Evolutionary conservation across 2,329 filamentous ascomycete species (phyloP), one percentile per base, ranked within the genome.

Genomic region (Paecilomyces niveus): DNA sequence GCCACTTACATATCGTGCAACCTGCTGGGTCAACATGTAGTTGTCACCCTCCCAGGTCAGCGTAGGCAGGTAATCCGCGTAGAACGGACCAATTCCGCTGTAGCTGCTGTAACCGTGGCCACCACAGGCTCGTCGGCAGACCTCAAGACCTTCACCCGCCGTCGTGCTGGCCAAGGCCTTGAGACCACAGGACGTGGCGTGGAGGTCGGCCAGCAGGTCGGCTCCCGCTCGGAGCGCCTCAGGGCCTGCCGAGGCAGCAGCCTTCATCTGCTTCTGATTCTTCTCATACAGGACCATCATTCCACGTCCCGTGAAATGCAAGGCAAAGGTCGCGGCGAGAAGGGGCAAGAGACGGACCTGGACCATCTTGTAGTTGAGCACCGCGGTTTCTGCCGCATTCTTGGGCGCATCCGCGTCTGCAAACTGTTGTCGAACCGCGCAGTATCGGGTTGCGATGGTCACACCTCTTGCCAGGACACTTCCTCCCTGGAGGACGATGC

Each of bases 11-110:
- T 91, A 91, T 59, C 88, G 83, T 2, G 87, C 86, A 2, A 91
- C 88, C 75, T 92, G 89, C 72, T 92, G 89, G 9, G 87, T 89
- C 59, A 92, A 78, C 88, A 92, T 90, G 77, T 89, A 91, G 78
- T 90, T 90, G 76, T 90, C 89, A 52, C 89, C 89, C 70, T 91
- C 89, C 85, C 86, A 89, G 9, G 87, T 89, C 13, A 79, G 73
- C 0, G 83, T 88, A 15, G 89, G 88, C 1, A 91, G 79, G 69
- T 91, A 90, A 71, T 92, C 88, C 29, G 88, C 81, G 66, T 90
- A 92, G 82, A 84, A 89, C 18, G 82, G 76, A 1, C 88, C 88
- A 64, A 92, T 89, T n/a, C 89, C 89, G 57, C 85, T 85, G 76
- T 90, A 90, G 67, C 81, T 85, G 57, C 82, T 86, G 78, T 90